Conservation (phyloP, 1,284 basidiomycete species). For the Papiliotrema laurentii region DNA sequence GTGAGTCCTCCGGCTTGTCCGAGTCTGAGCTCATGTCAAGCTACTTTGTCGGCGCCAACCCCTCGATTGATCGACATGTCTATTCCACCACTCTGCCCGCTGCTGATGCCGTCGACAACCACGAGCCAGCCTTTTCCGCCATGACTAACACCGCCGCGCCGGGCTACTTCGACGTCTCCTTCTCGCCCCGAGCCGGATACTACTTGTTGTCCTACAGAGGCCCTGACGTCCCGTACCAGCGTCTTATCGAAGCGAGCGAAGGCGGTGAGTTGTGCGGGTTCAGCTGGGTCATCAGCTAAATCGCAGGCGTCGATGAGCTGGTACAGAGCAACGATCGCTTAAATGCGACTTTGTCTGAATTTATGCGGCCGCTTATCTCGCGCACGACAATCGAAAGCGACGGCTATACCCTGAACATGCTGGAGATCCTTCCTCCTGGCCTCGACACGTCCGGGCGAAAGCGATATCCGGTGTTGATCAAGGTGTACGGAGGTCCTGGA, state of each 20-base stretch:
- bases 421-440: conserved; percentile 82
- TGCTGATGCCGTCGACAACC: conserved; percentile 17
- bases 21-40: conserved; percentile 48
- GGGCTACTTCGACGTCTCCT: conserved; percentile 63
- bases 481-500: conserved; percentile 86
- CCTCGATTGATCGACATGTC: conserved; percentile 76
- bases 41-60: conserved; percentile 82
- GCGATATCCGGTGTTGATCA: conserved; percentile 88
- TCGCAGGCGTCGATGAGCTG: conserved; percentile 36
- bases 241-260: conserved; percentile 63
- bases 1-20: conserved; percentile 53
- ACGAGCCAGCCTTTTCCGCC: conserved; percentile 44
- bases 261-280: conserved; percentile 51
- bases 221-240: conserved; percentile 82
- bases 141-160: conserved; percentile 64
- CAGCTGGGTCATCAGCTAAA: not conserved
- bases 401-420: conserved; percentile 77
- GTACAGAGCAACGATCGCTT: conserved; percentile 70
- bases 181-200: conserved; percentile 79
- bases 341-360: conserved; percentile 65
- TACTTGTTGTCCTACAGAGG: conserved; percentile 77
- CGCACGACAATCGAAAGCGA: conserved; percentile 70
- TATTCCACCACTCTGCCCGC: conserved; percentile 67
- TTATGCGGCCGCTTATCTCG: conserved; percentile 65
- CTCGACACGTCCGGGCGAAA: conserved; percentile 89